Evolutionary conservation across 1,139 yeast species (phyloP).

Genomic region (Geotrichum reessii): DNA sequence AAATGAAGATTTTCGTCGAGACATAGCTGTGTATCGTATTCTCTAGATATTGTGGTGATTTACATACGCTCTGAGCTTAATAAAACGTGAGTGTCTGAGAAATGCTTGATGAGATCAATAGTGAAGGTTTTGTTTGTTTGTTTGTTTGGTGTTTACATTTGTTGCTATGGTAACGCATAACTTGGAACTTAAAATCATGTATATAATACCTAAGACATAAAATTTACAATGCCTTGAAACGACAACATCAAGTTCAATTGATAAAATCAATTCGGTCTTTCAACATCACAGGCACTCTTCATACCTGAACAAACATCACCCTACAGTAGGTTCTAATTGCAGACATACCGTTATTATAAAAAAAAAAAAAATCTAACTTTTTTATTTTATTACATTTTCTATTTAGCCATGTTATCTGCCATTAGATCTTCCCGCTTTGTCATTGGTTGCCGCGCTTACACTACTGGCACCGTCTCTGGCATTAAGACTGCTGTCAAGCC

Average conservation of each 20-base stretch:
- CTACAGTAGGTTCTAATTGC: background rate
- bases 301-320: background rate
- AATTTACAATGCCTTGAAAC: background rate
- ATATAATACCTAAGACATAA: background rate
- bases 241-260: background rate
- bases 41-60: background rate
- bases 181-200: background rate
- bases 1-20: slow-evolving; percentile 14
- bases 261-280: background rate
- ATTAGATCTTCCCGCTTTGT: slow-evolving; percentile 4
- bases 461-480: slow-evolving; percentile 34
- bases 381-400: background rate
- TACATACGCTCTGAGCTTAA: background rate
- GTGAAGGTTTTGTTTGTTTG: background rate
- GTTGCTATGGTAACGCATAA: slow-evolving; percentile 6
- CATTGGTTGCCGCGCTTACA: slow-evolving; percentile 26
- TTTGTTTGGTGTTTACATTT: background rate
- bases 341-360: background rate
- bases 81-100: background rate
- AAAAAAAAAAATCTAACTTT: too few species aligned
- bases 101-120: background rate
- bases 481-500: slow-evolving; percentile 45
- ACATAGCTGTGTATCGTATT: background rate
- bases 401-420: slow-evolving; percentile 16
- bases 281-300: background rate